phyloP scores from a whole-genome alignment of 176 grass and related monocot species.

The Triticum monococcum region DNA sequence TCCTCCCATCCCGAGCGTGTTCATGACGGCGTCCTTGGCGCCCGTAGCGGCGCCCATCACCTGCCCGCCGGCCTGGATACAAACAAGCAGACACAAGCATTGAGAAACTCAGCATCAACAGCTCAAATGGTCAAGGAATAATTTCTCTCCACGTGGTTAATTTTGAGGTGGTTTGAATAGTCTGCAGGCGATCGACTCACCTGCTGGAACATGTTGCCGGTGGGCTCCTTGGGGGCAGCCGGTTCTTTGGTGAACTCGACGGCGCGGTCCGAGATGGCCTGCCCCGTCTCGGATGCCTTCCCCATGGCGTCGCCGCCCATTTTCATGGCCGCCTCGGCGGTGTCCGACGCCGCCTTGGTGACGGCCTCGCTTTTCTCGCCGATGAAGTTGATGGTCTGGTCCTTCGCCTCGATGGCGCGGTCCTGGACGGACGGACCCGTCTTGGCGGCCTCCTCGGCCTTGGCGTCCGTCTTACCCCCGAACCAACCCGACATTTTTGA shows the following conservation, averaged over 20 bases:
- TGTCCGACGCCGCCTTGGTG: constrained; percentile 35
- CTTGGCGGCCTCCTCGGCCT: neutral
- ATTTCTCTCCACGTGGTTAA: neutral
- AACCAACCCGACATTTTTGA: neutral
- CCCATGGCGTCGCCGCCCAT: constrained; percentile 32
- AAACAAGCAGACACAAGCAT: neutral
- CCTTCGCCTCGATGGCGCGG: neutral
- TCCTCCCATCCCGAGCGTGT: constrained; percentile 57
- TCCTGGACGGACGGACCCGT: constrained; percentile 23
- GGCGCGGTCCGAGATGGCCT: constrained; percentile 18
- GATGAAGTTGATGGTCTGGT: constrained; percentile 2
- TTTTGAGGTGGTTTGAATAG: neutral
- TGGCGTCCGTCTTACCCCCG: constrained; percentile 18
- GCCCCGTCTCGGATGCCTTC: constrained; percentile 10
- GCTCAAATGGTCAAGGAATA: neutral
- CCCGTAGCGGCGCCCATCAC: constrained; percentile 55
- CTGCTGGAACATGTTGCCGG: constrained; percentile 56
- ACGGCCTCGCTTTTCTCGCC: neutral
- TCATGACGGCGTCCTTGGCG: constrained; percentile 66
- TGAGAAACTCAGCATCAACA: neutral
- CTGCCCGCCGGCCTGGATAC: constrained; percentile 48
- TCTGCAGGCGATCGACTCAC: neutral
- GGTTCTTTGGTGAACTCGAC: constrained; percentile 36
- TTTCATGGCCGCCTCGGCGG: constrained; percentile 43
- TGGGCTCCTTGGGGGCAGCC: constrained; percentile 45